Evolutionary conservation across 1,284 basidiomycete genomes (phyloP).

Genomic region (Pholiota adiposa): DNA sequence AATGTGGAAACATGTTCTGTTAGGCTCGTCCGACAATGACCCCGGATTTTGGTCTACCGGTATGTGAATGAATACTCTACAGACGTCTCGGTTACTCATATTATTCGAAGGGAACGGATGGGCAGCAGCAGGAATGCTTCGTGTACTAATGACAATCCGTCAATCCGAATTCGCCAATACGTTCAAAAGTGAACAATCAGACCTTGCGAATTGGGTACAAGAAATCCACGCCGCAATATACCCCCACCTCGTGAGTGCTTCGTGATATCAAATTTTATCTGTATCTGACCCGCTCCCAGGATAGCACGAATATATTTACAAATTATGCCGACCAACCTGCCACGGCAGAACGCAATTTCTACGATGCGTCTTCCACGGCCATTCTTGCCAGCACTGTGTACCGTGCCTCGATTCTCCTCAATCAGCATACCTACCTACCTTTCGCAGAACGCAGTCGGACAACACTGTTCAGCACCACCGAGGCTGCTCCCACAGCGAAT

Average conservation of each 20-base stretch:
- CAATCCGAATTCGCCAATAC: constrained; percentile 57
- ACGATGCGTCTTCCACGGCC: constrained; percentile 77
- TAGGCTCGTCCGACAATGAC: constrained; percentile 56
- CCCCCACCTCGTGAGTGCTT: constrained; percentile 45
- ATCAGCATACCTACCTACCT: constrained; percentile 53
- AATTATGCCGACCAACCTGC: constrained; percentile 73
- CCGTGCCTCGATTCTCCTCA: constrained; percentile 59
- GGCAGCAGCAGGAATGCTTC: constrained; percentile 85
- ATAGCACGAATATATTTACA: constrained; percentile 61
- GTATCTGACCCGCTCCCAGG: constrained; percentile 33
- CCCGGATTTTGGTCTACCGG: constrained; percentile 78
- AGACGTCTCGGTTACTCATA: not conserved
- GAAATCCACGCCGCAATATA: constrained; percentile 82
- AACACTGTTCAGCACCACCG: constrained; percentile 42
- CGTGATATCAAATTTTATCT: not conserved
- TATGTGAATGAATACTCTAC: constrained; percentile 30
- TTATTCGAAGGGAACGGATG: constrained; percentile 72
- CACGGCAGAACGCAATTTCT: constrained; percentile 54
- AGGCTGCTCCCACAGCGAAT: constrained; percentile 11
- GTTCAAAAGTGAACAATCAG: constrained; percentile 57
- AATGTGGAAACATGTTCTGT: constrained; percentile 73
- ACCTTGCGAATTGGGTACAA: constrained; percentile 68
- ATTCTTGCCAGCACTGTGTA: constrained; percentile 82
- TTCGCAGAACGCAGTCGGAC: constrained; percentile 60
- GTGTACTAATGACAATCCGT: constrained; percentile 78